Base-by-base conservation (phyloP, 768 basidiomycete genomes). In the Obba rivulosa region DNA sequence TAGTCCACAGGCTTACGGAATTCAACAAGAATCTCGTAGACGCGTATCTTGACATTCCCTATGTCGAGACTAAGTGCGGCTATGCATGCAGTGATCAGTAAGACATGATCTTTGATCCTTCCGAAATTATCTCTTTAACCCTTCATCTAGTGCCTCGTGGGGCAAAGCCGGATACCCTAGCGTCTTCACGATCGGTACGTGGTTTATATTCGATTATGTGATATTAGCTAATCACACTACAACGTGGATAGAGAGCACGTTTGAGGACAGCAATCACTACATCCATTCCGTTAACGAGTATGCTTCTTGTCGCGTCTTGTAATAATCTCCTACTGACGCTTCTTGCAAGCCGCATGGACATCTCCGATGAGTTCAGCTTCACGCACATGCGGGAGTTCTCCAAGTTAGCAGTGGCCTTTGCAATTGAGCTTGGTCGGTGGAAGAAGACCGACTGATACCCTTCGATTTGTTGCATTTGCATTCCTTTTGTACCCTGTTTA, bases 1-100 rank as follows among this genome's bases (percentile, higher is more conserved):
- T n/a, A 39, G 48, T 56, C 23, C 38, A 20, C 62, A 91, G 89
- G 52, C 69, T 97, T 55, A 92, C 92, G 2, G 68, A 79, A 39
- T 84, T 88, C 68, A 87, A 94, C 67, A 87, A 81, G 71, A 66
- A 77, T 47, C 74, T 94, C 23, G 80, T 95, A 13, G 78, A 86
- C 25, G 58, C 69, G 49, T 96, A 96, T 64, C 77, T 94, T 46
- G 76, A 81, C 61, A 92, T 95, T 55, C 92, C 92, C 22, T 90
- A 79, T 57, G 85, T 80, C 22, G 81, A 89, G 73, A 96, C 93
- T 48, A 75, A 85, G 72, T 95, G 93, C 69, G 91, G 88, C 31
- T 95, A 96, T 61, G 92, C 91, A 45, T 96, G 92, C 74, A 90
- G 87, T 57, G 92, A 95, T 66, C 92, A 94, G 87, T 91, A 69